Conservation (phyloP, 176 grass and related monocot species). For the Phragmites australis region DNA sequence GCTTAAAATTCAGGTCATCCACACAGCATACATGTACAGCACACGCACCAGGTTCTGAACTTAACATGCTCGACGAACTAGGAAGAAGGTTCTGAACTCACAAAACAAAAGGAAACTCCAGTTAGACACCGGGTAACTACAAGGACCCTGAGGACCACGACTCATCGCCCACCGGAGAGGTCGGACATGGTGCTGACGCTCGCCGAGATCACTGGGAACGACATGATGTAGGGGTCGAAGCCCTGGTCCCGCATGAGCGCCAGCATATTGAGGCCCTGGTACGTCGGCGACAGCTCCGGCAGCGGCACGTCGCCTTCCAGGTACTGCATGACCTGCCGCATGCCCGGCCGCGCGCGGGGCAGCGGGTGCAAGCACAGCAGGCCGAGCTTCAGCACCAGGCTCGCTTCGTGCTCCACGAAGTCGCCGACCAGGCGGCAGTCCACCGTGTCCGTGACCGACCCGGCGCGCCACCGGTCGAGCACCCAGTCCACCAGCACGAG, state of each 20-base stretch:
- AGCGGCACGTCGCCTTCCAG: slow-evolving; percentile 50
- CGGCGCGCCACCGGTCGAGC: slow-evolving; percentile 50
- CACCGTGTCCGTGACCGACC: slow-evolving; percentile 26
- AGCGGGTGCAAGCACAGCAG: slow-evolving; percentile 59
- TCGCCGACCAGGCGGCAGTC: slow-evolving; percentile 38
- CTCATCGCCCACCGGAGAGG: slow-evolving; percentile 58
- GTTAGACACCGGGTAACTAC: neutral
- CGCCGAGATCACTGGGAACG: slow-evolving; percentile 42
- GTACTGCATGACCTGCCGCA: slow-evolving; percentile 51
- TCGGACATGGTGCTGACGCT: slow-evolving; percentile 41
- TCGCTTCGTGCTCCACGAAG: slow-evolving; percentile 41
- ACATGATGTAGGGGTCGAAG: slow-evolving; percentile 51
- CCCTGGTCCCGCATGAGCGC: slow-evolving; percentile 61
- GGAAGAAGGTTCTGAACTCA: neutral
- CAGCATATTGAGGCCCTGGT: slow-evolving; percentile 51
- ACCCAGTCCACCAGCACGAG: slow-evolving; percentile 60
- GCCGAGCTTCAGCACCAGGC: slow-evolving; percentile 49
- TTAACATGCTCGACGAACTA: neutral
- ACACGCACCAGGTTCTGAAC: neutral
- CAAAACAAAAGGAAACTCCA: neutral
- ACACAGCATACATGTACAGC: neutral
- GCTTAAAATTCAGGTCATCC: slow-evolving; percentile 20
- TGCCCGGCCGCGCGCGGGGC: slow-evolving; percentile 36
- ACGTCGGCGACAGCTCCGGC: slow-evolving; percentile 54
- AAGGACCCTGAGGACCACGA: neutral